Evolutionary conservation across 371 early-diverging fungal genomes (phyloP).

Genomic region (Capillidium rhysosporum): DNA sequence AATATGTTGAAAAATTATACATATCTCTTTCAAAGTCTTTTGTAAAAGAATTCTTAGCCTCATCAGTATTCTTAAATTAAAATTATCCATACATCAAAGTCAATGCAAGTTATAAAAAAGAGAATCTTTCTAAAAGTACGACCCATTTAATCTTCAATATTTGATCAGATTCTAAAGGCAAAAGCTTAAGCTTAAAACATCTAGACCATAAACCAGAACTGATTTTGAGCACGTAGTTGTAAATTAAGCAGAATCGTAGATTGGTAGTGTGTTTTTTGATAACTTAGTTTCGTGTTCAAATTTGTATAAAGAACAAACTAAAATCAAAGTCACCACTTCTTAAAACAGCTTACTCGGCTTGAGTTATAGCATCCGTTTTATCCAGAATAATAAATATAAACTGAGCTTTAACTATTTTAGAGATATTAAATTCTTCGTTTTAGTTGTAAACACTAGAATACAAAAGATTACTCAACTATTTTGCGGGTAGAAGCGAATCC

Average conservation of each 20-base stretch:
- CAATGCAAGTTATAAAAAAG: too few relatives aligned
- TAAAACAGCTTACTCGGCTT: slow-evolving; percentile 88
- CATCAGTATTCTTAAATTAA: slow-evolving; percentile 59
- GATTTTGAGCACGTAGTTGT: slow-evolving; percentile 96
- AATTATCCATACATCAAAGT: too few relatives aligned
- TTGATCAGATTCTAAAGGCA: slow-evolving; percentile 61
- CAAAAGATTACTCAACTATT: slow-evolving; percentile 33
- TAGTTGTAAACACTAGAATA: not conserved
- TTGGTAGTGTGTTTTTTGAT: slow-evolving; percentile 96
- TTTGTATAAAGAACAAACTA: not conserved
- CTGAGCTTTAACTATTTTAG: slow-evolving; percentile 16
- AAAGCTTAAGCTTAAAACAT: slow-evolving; percentile 95
- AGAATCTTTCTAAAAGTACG: too few relatives aligned
- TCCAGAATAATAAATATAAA: slow-evolving; percentile 95
- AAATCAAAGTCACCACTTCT: slow-evolving; percentile 71
- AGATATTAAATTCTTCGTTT: slow-evolving; percentile 5
- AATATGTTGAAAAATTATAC: slow-evolving; percentile 91
- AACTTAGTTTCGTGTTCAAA: slow-evolving; percentile 23
- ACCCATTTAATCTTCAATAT: too few relatives aligned
- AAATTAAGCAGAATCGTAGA: slow-evolving; percentile 96
- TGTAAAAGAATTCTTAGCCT: slow-evolving; percentile 62
- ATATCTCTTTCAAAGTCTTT: slow-evolving; percentile 84
- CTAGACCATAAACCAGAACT: slow-evolving; percentile 96
- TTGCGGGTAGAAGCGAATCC: slow-evolving; percentile 88
- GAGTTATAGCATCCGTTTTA: slow-evolving; percentile 98